phyloP scores from a whole-genome alignment of 768 basidiomycete species.

The Suillus spraguei region DNA sequence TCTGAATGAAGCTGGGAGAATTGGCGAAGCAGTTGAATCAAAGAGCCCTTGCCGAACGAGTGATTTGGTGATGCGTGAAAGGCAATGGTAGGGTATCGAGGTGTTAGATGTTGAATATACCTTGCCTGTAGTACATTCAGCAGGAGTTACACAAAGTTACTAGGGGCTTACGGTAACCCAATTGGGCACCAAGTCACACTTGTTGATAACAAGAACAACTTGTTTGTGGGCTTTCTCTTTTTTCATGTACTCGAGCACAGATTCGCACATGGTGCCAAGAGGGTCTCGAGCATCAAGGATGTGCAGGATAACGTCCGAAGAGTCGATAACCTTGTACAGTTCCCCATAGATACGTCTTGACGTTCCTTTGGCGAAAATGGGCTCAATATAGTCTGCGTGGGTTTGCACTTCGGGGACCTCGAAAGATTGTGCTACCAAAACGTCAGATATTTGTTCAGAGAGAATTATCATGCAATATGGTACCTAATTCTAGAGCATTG shows the following conservation, averaged over 20 bases:
- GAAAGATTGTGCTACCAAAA: neutral
- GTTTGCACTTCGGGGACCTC: conserved; percentile 39
- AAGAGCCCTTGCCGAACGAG: conserved; percentile 97
- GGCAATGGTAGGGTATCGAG: conserved; percentile 93
- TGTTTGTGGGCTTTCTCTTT: conserved; percentile 99
- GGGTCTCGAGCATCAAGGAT: conserved; percentile 96
- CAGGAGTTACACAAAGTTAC: conserved; percentile 2
- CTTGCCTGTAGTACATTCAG: conserved; percentile 62
- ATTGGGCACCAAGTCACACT: conserved; percentile 97
- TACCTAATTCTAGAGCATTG: conserved; percentile 38
- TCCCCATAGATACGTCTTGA: conserved; percentile 97
- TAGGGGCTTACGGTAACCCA: conserved; percentile 88
- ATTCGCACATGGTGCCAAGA: conserved; percentile 92
- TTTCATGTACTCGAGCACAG: conserved; percentile 87
- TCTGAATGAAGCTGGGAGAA: conserved; percentile 97
- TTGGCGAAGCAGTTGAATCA: conserved; percentile 95
- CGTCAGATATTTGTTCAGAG: neutral
- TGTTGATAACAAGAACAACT: conserved; percentile 95
- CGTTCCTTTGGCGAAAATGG: conserved; percentile 94
- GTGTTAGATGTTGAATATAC: conserved; percentile 93
- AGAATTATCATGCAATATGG: conserved; percentile 28
- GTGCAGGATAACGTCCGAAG: conserved; percentile 94
- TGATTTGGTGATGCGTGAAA: conserved; percentile 99
- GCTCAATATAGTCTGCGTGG: conserved; percentile 82
- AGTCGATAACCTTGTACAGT: conserved; percentile 99